phyloP scores from a whole-genome alignment of 1,284 basidiomycete species.

The Cryptococcus neoformans region DNA sequence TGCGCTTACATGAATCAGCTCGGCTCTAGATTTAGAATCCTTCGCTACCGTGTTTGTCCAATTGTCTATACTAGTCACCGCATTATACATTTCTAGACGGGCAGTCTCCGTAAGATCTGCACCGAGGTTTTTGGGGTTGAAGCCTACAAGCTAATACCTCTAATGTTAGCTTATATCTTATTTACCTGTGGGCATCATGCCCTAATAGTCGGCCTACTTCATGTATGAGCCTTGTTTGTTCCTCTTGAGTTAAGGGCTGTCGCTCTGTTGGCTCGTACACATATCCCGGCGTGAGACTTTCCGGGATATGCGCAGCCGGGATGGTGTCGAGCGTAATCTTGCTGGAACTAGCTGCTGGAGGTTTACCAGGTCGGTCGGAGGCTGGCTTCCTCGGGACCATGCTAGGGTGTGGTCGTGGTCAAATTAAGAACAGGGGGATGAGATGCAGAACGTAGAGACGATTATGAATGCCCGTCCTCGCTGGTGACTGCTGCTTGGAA shows the following conservation, averaged over 20 bases:
- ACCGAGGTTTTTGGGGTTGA: conserved; percentile 34
- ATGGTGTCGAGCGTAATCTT: conserved; percentile 28
- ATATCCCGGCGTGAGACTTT: conserved; percentile 37
- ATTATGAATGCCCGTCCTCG: no score
- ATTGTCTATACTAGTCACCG: conserved; percentile 29
- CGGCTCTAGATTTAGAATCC: conserved; percentile 21
- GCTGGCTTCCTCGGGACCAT: no score
- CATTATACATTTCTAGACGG: conserved; percentile 29
- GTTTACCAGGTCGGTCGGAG: no score
- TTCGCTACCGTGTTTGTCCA: conserved; percentile 22
- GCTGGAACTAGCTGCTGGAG: conserved; percentile 22
- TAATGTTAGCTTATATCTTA: neutral
- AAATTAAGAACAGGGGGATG: no score
- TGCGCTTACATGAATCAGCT: conserved; percentile 31
- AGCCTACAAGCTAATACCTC: conserved; percentile 33
- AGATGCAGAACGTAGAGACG: no score
- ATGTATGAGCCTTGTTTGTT: conserved; percentile 31
- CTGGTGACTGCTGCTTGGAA: neutral
- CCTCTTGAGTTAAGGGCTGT: conserved; percentile 22
- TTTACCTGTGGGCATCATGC: neutral
- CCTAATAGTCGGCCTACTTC: conserved; percentile 27
- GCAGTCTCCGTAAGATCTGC: conserved; percentile 42
- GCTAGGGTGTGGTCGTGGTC: no score
- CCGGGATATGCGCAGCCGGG: conserved; percentile 25
- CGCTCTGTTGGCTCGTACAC: conserved; percentile 4